phyloP scores from a whole-genome alignment of 1,284 basidiomycete genomes.

The Cutaneotrichosporon spelunceum region DNA sequence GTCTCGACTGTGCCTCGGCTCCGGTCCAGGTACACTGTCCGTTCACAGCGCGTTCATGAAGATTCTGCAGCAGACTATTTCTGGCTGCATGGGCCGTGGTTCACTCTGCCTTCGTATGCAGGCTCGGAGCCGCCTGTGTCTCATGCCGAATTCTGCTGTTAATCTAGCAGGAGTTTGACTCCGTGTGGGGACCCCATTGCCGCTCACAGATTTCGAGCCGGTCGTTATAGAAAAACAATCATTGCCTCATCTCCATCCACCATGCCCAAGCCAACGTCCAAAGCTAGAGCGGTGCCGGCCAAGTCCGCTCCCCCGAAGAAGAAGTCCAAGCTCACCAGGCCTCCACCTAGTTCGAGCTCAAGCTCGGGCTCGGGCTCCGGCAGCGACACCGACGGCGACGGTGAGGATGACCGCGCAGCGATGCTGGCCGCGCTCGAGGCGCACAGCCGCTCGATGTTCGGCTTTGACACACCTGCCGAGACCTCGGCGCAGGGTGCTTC shows the following conservation, averaged over 20 bases:
- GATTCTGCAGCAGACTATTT: too few relatives aligned
- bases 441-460: conserved; percentile 46
- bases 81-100: too few relatives aligned
- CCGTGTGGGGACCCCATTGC: background rate
- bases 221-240: background rate
- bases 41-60: too few relatives aligned
- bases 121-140: background rate
- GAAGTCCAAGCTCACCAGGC: background rate
- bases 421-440: conserved; percentile 51
- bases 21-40: too few relatives aligned
- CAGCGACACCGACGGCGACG: background rate
- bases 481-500: conserved; percentile 26
- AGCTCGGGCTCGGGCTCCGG: background rate
- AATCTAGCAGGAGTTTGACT: background rate
- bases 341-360: background rate
- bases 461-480: conserved; percentile 30
- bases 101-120: too few relatives aligned
- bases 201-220: conserved; percentile 6
- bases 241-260: background rate
- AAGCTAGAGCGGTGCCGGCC: conserved; percentile 2
- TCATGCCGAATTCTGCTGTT: background rate
- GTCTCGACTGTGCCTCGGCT: background rate
- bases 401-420: conserved; percentile 28
- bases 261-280: background rate
- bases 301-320: background rate